Evolutionary conservation across 1,139 yeast genomes (phyloP), one percentile per base, ranked within the genome.

Genomic region (Taiozyma sp.): DNA sequence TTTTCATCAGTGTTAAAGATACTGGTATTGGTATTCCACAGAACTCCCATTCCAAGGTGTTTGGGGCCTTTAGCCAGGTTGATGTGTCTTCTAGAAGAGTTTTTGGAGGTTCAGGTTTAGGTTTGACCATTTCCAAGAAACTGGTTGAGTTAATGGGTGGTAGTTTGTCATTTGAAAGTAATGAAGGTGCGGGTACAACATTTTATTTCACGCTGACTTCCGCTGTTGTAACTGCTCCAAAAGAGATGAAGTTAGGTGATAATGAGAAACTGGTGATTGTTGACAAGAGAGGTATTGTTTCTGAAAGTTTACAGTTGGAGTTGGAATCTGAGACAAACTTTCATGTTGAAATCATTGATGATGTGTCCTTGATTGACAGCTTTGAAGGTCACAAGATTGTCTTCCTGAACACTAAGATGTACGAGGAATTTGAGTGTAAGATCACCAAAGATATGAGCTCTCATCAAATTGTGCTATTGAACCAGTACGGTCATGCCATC

Each of bases 11-110:
- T 3, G 81, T 80, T 14, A 68, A 71, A 45, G 87, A 81, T 58
- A 78, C 85, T 0, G 86, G 87, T n/a, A 80, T 81, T 54, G 86
- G 87, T 7, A 81, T 81, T 46, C 82, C 84, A 3, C 69, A 70
- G 47, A 73, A 71, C 46, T 72, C 80, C 4, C 69, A 71, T 39
- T 67, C 69, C 44, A 79, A 77, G 63, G 77, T 81, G 1, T 81
- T 81, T 64, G 78, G 81, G 7, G 83, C 83, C 1, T 81, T 81
- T 58, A 77, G 81, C 40, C 86, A 81, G 63, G 84, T 79, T 22
- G 86, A 81, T 61, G 82, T 81, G 1, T 78, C 83, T 2, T 72
- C 82, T 2, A 70, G 79, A 53, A 66, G 85, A 53, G 76, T 70
- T 5, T 77, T 72, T 65, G 84, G 84, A 9, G 85, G 85, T 3